Evolutionary conservation across 164 flowering plant genomes (phyloP), one percentile per base, ranked within the genome.

Genomic region (Sedum album): DNA sequence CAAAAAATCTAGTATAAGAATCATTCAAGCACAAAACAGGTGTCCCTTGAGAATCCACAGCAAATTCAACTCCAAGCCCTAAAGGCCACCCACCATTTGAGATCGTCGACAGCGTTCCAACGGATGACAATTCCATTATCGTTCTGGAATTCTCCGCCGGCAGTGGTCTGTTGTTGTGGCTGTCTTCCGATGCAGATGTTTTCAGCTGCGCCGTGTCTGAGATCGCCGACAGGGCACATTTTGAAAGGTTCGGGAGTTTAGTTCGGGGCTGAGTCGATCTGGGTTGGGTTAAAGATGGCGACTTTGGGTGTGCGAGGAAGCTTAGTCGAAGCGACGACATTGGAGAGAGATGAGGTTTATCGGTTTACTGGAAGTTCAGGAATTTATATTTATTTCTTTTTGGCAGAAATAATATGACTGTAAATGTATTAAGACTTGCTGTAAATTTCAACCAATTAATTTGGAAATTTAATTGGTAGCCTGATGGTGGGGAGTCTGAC

Each of bases 71-170:
- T 46, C 96, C 94, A 69, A 77, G 44, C 6, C 92, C 91, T 9
- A 88, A 69, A 70, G 98, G 98, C 83, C 85, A 88, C 36, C 90
- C 91, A 26, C 89, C 87, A 15, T 76, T 82, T 62, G 86, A 76
- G 71, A 85, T 62, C 1, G 87, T 79, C 39, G 89, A 93, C 57
- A 90, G 88, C 2, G 92, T 90, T 30, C 90, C 98, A 5, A 76
- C 80, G 6, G 88, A 77, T 33, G 90, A 79, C 51, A 93, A 75
- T 78, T 90, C 97, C 90, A 90, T 78, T 42, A 90, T 85, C 17
- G 97, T 90, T 71, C 98, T 80, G 0, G 92, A 84, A 74, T 88
- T 83, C 76, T 93, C 97, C 66, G 96, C 96, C 10, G 97, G 90
- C 38, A 80, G 77, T 23, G 98, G 98, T 74, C 77, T 90, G 18